Evolutionary conservation across 2,329 filamentous ascomycete species (phyloP).

Genomic region (Epichloe gansuensis): DNA sequence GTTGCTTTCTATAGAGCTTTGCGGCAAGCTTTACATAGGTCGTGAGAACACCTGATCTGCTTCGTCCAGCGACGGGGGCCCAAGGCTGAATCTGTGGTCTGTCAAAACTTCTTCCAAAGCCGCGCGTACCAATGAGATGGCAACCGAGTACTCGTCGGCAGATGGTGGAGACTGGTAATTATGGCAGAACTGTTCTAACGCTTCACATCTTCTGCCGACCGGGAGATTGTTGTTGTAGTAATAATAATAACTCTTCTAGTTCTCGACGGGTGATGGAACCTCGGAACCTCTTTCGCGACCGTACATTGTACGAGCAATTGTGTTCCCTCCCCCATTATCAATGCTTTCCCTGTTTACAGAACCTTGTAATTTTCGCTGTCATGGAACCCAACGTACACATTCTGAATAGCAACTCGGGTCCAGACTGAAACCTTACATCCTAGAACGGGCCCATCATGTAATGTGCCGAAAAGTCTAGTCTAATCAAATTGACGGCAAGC

Average conservation of each 20-base stretch:
- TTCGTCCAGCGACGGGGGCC: background rate
- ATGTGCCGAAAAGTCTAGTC: background rate
- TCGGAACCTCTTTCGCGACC: background rate
- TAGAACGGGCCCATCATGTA: background rate
- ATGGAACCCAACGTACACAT: background rate
- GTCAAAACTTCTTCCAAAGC: too few relatives aligned
- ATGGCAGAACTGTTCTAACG: background rate
- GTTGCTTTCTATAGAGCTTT: background rate
- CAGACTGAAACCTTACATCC: background rate
- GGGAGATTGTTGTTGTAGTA: background rate
- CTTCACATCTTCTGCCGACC: background rate
- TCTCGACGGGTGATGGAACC: background rate
- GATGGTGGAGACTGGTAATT: background rate
- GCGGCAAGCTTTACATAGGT: background rate
- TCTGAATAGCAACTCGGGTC: background rate
- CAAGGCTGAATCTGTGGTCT: too few relatives aligned
- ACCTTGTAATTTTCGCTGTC: background rate
- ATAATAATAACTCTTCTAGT: background rate
- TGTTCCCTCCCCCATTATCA: background rate
- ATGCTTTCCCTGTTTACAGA: background rate
- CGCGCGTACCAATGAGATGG: background rate
- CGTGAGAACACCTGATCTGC: background rate
- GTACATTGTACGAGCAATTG: conserved; percentile 1
- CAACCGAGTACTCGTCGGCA: background rate
- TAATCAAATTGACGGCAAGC: background rate